These are phyloP conservation scores for Spinacia oleracea DNA, from an alignment of 179 eudicot species.

Conservation along the genomic window DNA sequence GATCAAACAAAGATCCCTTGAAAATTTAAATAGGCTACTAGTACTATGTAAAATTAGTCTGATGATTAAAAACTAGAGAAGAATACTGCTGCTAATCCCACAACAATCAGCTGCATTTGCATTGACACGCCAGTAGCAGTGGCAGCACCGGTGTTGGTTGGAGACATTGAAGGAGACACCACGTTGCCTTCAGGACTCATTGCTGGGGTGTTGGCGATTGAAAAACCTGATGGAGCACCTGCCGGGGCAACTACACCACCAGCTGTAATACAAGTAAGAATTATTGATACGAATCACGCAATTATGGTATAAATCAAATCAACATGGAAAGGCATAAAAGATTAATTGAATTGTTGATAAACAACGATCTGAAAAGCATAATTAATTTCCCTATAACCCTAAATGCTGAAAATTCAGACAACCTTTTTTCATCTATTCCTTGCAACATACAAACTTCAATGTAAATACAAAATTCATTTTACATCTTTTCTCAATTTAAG, in stretches of 20 bases:
- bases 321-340: not conserved
- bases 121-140: not conserved
- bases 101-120: conserved; percentile 12
- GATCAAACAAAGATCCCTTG: not conserved
- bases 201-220: conserved; percentile 5
- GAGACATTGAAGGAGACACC: conserved; percentile 21
- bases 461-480: too few species aligned
- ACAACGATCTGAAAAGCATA: too few species aligned
- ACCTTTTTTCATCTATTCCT: too few species aligned
- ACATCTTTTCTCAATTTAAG: too few species aligned
- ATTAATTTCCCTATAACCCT: not conserved
- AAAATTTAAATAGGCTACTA: not conserved
- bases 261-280: too few species aligned
- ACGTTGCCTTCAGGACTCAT: conserved; percentile 8
- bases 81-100: conserved; percentile 12
- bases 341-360: not conserved
- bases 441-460: too few species aligned
- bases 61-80: conserved; percentile 14
- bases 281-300: not conserved
- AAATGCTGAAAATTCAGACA: too few species aligned
- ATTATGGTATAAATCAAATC: not conserved
- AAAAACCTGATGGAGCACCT: conserved; percentile 20
- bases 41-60: not conserved
- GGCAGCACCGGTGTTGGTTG: conserved; percentile 3
- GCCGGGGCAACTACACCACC: conserved; percentile 25